phyloP scores from a whole-genome alignment of 441 rosid species.

The Populus hybrid region DNA sequence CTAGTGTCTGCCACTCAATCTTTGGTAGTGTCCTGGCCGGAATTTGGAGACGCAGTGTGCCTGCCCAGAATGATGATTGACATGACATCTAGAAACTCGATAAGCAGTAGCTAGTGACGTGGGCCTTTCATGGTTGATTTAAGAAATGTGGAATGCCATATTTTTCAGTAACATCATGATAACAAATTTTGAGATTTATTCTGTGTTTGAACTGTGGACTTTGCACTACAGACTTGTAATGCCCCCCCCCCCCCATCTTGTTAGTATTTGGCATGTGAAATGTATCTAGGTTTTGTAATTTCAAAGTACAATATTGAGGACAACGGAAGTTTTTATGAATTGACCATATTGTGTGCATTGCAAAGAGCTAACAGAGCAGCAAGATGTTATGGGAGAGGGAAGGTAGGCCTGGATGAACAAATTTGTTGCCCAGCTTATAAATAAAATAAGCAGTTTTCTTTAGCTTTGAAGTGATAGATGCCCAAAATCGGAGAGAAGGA shows the following conservation, averaged over 20 bases:
- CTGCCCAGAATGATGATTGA: constrained; percentile 37
- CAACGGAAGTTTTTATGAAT: too few relatives aligned
- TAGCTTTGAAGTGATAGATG: background rate
- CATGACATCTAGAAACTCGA: background rate
- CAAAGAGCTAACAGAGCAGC: background rate
- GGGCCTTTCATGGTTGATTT: background rate
- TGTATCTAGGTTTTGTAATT: background rate
- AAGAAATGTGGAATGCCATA: background rate
- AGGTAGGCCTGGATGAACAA: background rate
- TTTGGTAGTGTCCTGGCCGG: constrained; percentile 78
- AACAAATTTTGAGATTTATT: background rate
- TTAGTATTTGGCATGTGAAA: too few relatives aligned
- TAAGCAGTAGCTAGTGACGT: background rate
- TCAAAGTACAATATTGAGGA: background rate
- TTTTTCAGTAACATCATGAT: background rate
- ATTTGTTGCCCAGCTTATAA: background rate
- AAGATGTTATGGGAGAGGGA: background rate
- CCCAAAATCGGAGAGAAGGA: background rate
- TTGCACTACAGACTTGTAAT: background rate
- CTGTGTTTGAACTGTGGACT: background rate
- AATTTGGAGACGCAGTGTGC: constrained; percentile 60
- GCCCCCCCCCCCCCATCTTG: background rate
- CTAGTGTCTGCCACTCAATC: constrained; percentile 81
- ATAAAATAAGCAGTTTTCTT: too few relatives aligned
- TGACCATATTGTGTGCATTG: background rate